Evolutionary conservation across 257 asterid species (phyloP), one percentile per base, ranked within the genome.

Genomic region (Linderniella brevidens): DNA sequence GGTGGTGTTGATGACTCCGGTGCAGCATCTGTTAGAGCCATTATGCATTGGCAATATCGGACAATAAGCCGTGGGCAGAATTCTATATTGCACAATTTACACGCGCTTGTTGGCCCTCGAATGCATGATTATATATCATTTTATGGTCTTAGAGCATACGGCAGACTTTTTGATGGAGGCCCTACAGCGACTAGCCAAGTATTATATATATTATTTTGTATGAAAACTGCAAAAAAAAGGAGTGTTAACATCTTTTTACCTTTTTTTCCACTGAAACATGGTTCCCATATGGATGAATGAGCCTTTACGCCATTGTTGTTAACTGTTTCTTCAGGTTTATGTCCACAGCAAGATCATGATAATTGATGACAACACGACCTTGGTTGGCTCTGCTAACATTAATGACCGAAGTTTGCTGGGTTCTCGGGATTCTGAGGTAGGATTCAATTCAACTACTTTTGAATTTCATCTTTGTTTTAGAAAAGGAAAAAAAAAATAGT

Each of bases 341-440:
- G 97, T 86, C 62, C 97, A 86, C 71, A 86, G 97, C 87, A 86
- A 86, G 74, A 79, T 86, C 65, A 82, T 86, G 97, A 82, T 86
- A 61, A 53, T 86, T 59, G 97, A 86, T 68, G 94, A 82, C 58
- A 70, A 66, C 49, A 66, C 64, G 41, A 59, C 92, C 48, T 66
- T 86, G 67, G 67, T 86, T 60, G 97, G 97, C 46, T 82, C 97
- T 20, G 97, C 94, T 45, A 86, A 86, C 65, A 79, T 79, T 54
- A 86, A 86, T 39, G 94, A 86, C 67, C 65, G 97, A 71, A 82
- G 97, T 67, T 68, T 86, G 76, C 93, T 86, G 57, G 97, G 97
- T 59, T 86, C 94, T 64, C 71, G 97, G 71, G 97, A 86, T 67
- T 86, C 97, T 35, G 97, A 86, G 94, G 97, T 86, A 78, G 41